Base-by-base conservation (phyloP, 2,329 filamentous ascomycete species). In the Pseudogymnoascus pannorum region DNA sequence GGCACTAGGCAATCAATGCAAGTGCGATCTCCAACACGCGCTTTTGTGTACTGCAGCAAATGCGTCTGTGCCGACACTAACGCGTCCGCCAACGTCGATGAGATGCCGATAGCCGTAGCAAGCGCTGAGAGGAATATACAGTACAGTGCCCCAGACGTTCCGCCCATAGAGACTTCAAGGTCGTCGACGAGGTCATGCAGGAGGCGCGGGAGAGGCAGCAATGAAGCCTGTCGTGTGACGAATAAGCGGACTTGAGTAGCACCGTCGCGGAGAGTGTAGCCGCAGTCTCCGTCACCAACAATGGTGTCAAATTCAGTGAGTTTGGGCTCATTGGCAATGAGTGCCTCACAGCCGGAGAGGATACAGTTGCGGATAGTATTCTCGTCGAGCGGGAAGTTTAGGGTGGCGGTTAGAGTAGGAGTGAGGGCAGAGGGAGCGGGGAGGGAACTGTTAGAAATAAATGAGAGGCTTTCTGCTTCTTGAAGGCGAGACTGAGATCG, bases 241-340 rank as follows among this genome's bases (percentile, higher is more conserved):
- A 66, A 66, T 9, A 77, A 78, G 16, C 68, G 33, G 4, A 70
- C 63, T 54, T 66, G 61, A 29, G 66, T 66, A n/a, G 68, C 68
- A 5, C 68, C 69, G 22, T 66, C 64, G 3, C 65, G 35, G 6
- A 73, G 63, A 7, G 71, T 72, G 40, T 68, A 69, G 3, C 71
- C 71, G 44, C 70, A 72, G 59, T 72, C 71, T 18, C 71, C 71
- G 59, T 73, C 71, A 4, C 71, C 71, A 7, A 73, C 66, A 11
- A 72, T 62, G 0, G 69, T 71, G 67, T 83, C 81, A 64, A 78
- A 83, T 40, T 74, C 76, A 1, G 81, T 83, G 64, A 83, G 75
- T 22, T 78, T 76, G 7, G 80, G 78, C 65, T 84, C 81, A 5
- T 77, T 77, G 9, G 68, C 71, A 62, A 81, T 79, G n/a, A 83